Base-by-base conservation (phyloP, 1,284 basidiomycete species). In the Waitea zeae region DNA sequence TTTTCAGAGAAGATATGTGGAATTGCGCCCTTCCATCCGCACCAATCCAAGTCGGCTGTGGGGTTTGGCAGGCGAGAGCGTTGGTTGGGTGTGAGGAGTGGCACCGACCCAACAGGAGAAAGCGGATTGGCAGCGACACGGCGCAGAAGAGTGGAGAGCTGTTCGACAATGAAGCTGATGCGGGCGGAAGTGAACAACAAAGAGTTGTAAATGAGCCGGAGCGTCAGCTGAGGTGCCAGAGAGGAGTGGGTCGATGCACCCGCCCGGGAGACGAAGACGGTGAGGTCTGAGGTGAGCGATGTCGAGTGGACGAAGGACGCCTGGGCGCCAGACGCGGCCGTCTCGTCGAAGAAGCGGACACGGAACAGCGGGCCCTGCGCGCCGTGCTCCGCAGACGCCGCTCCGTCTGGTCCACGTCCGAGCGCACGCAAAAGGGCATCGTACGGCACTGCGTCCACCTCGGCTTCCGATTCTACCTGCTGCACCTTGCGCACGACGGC, bases 261-360 rank as follows among this genome's bases (percentile, higher is more conserved):
- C 31, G 77, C 66, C 35, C 78, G 61, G 17, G 72, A 70, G 41
- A 84, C 62, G 52, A 82, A 72, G 46, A 98, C 62, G 11, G 92
- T 96, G 38, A 97, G 64, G 56, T 99, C 95, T 17, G 90, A 87
- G 6, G 86, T 89, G 34, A 87, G 59, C 44, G 75, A 80, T 1
- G 84, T 87, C 0, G 77, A 75, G 19, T 70, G 68, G 41, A 92
- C 73, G 47, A 84, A 86, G 37, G 73, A 70, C n/a, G n/a, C n/a
- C n/a, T n/a, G n/a, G 35, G 81, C 75, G 35, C 70, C 69, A 4
- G 73, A 68, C 32, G 70, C 58, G 42, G 83, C 81, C 3, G 78
- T 89, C 51, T 84, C 86, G 51, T 97, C 93, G 51, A 97, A 92
- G 66, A 97, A 97, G 17, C 92, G 77, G 31, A 97, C 90, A 28